These are phyloP conservation scores for Astrephomene gubernaculifera DNA, from an alignment of 139 green algal genomes.

Conservation along the genomic window DNA sequence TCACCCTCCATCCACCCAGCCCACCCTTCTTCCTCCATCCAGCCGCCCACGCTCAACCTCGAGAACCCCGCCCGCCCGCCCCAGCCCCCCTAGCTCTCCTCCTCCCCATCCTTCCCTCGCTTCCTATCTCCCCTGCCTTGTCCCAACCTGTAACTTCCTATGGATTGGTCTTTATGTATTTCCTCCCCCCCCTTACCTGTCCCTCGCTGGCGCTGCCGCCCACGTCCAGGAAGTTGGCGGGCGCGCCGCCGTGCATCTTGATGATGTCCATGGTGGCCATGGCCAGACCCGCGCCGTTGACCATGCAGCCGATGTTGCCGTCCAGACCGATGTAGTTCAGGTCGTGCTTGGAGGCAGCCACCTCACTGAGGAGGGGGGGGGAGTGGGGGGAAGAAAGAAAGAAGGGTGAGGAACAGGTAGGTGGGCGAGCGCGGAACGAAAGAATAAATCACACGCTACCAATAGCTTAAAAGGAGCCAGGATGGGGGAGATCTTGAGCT, in stretches of 20 bases:
- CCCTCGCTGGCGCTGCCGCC: constrained; percentile 92
- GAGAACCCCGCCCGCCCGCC: too few species aligned
- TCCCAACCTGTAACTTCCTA: too few species aligned
- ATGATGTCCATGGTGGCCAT: constrained; percentile 99
- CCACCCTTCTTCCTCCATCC: too few species aligned
- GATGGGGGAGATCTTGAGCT: too few species aligned
- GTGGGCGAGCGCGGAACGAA: too few species aligned
- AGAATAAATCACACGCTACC: too few species aligned
- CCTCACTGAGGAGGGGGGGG: constrained; percentile 70
- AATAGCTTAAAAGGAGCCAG: too few species aligned
- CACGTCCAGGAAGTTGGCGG: constrained; percentile 99
- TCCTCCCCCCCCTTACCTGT: constrained; percentile 72
- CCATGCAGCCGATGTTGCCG: constrained; percentile 95
- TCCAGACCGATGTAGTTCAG: constrained; percentile 99
- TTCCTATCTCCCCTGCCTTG: not conserved
- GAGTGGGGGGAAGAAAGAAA: not conserved
- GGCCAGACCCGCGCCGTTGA: constrained; percentile 98
- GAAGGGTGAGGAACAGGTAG: too few species aligned
- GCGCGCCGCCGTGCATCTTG: constrained; percentile 92
- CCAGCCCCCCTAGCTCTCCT: not conserved
- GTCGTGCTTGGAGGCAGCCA: constrained; percentile 91
- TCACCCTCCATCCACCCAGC: too few species aligned
- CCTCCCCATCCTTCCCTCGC: not conserved
- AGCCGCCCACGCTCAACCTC: too few species aligned
- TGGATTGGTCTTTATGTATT: too few species aligned